Percentiles rank a stretch among this genome's conserved stretches.
These are phyloP conservation scores for Phaeosphaeria sp. DNA, from an alignment of 2,329 filamentous ascomycete genomes.

Conservation along the genomic window DNA sequence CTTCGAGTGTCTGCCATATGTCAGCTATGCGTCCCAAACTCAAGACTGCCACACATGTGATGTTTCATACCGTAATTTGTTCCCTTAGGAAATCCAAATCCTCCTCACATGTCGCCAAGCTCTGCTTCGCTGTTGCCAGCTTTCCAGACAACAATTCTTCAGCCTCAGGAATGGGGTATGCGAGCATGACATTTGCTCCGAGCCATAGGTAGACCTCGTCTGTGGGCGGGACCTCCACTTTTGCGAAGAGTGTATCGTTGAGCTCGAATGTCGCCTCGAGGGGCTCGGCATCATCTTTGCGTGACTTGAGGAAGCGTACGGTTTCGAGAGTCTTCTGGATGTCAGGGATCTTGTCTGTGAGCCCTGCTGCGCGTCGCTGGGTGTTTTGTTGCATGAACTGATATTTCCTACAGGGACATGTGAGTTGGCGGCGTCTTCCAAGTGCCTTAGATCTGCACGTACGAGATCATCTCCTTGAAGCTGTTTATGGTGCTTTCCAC, in stretches of 20 bases:
- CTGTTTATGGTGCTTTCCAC: slow-evolving; percentile 81
- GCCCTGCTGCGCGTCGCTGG: slow-evolving; percentile 77
- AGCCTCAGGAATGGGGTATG: slow-evolving; percentile 90
- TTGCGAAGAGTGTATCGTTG: slow-evolving; percentile 93
- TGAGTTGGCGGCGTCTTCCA: slow-evolving; percentile 12
- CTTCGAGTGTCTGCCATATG: slow-evolving; percentile 82
- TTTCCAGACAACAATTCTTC: slow-evolving; percentile 79
- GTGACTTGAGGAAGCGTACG: slow-evolving; percentile 80
- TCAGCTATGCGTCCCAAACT: slow-evolving; percentile 13
- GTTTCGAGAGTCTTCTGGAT: slow-evolving; percentile 96
- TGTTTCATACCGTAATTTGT: slow-evolving; percentile 81
- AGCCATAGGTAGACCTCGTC: slow-evolving; percentile 97
- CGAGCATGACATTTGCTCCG: slow-evolving; percentile 97
- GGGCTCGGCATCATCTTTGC: slow-evolving; percentile 72
- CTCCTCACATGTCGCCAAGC: slow-evolving; percentile 88
- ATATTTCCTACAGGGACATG: slow-evolving; percentile 76
- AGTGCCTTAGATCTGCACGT: slow-evolving; percentile 35
- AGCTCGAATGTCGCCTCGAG: slow-evolving; percentile 95
- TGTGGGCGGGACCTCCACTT: slow-evolving; percentile 79
- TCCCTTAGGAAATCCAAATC: slow-evolving; percentile 94
- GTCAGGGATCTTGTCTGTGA: slow-evolving; percentile 95
- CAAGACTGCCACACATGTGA: not conserved
- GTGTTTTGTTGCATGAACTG: slow-evolving; percentile 99
- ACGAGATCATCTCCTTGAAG: slow-evolving; percentile 96
- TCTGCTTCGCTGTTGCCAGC: slow-evolving; percentile 78